A percentile compares a stretch with the other conserved stretches of the same genome.
These are phyloP conservation scores for Kondoa malvinella DNA, from an alignment of 768 basidiomycete genomes.

Conservation along the genomic window DNA sequence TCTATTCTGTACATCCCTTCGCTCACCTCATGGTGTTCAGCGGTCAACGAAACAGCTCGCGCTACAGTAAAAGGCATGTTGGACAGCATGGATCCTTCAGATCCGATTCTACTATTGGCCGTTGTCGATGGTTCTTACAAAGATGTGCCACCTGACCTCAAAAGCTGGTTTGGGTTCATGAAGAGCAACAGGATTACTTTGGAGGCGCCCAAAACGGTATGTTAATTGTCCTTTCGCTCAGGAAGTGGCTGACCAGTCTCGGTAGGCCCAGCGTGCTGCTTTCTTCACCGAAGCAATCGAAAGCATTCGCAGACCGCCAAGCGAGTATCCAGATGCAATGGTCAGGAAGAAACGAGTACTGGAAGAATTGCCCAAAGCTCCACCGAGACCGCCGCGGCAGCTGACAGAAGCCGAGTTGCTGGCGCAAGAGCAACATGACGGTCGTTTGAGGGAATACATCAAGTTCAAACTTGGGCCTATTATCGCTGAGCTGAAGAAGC, in stretches of 20 bases:
- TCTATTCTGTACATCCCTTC: slow-evolving; percentile 90
- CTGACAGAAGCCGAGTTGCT: slow-evolving; percentile 68
- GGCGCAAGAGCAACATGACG: slow-evolving; percentile 64
- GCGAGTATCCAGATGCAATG: slow-evolving; percentile 73
- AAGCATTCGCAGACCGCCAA: slow-evolving; percentile 59
- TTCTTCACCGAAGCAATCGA: slow-evolving; percentile 64
- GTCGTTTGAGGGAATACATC: slow-evolving; percentile 56
- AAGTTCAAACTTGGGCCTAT: slow-evolving; percentile 84
- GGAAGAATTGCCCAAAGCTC: slow-evolving; percentile 71
- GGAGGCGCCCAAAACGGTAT: slow-evolving; percentile 37
- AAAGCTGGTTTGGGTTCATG: slow-evolving; percentile 68
- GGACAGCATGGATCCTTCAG: slow-evolving; percentile 73
- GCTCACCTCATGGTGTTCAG: slow-evolving; percentile 63
- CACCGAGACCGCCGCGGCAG: slow-evolving; percentile 68
- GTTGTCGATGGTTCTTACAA: slow-evolving; percentile 61
- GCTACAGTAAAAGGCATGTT: slow-evolving; percentile 77
- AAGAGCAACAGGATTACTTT: slow-evolving; percentile 60
- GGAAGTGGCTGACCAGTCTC: background rate
- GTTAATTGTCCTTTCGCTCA: no score
- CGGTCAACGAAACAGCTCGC: slow-evolving; percentile 66
- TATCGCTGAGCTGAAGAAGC: slow-evolving; percentile 70
- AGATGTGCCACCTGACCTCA: slow-evolving; percentile 61
- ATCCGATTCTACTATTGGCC: slow-evolving; percentile 81
- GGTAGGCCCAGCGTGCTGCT: slow-evolving; percentile 40
- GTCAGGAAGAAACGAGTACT: slow-evolving; percentile 65